phyloP scores from a whole-genome alignment of 768 basidiomycete genomes.

The Hypsizygus marmoreus region DNA sequence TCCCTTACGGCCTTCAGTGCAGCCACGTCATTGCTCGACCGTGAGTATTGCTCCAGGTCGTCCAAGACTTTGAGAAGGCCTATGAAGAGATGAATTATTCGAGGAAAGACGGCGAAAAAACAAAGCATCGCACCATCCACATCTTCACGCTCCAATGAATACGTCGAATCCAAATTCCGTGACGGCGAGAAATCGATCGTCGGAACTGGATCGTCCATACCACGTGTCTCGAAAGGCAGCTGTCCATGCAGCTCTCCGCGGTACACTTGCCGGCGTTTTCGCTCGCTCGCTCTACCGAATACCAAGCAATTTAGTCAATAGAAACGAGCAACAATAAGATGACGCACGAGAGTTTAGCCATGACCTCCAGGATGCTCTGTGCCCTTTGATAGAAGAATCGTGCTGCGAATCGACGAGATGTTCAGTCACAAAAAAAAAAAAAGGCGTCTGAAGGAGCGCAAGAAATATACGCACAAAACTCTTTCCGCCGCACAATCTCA shows the following conservation, averaged over 20 bases:
- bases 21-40: slow-evolving; percentile 42
- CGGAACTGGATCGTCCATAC: slow-evolving; percentile 81
- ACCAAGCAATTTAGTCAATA: too few relatives aligned
- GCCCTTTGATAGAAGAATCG: slow-evolving; percentile 82
- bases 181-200: slow-evolving; percentile 77
- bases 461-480: slow-evolving; percentile 64
- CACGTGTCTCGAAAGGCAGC: slow-evolving; percentile 82
- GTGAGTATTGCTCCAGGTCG: slow-evolving; percentile 63
- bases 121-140: too few relatives aligned
- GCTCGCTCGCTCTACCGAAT: slow-evolving; percentile 69
- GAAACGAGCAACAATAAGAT: too few relatives aligned
- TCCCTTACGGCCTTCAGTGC: slow-evolving; percentile 61
- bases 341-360: slow-evolving; percentile 84
- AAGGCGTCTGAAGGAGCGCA: not conserved
- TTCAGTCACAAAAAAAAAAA: not conserved
- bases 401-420: slow-evolving; percentile 40
- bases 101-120: too few relatives aligned
- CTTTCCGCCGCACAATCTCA: slow-evolving; percentile 88
- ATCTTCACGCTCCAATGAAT: slow-evolving; percentile 71
- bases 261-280: slow-evolving; percentile 83
- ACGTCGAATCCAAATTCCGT: slow-evolving; percentile 60
- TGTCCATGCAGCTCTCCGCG: slow-evolving; percentile 81
- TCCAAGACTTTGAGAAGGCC: slow-evolving; percentile 63
- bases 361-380: slow-evolving; percentile 77
- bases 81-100: too few relatives aligned